Base-by-base conservation (phyloP, 768 basidiomycete species). In the Russula vinacea region DNA sequence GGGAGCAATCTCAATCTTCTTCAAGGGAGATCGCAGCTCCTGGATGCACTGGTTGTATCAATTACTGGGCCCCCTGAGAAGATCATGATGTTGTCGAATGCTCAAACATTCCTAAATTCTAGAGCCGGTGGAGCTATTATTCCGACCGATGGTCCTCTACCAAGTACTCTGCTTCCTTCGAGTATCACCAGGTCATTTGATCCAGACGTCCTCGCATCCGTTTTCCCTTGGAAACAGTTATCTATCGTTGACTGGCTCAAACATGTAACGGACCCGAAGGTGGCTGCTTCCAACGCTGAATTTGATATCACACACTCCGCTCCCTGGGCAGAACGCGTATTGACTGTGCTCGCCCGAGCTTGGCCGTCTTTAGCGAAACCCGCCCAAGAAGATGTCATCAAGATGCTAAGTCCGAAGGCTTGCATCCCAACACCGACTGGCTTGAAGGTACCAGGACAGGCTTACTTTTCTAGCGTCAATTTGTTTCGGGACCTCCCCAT, bases 401-500 rank as follows among this genome's bases (percentile, higher is more conserved):
- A 72, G n/a, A 72, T 82, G 3, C 72, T 88, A 33, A 70, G 75
- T 49, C 71, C 74, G 11, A 76, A 80, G 40, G 58, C 78, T 2
- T 84, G 84, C 66, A 76, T 89, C 3, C 87, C 77, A 62, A 81
- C 79, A 10, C 74, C 83, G 24, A 76, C 75, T 17, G 96, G 96
- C 8, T 81, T 95, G 77, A 87, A 84, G 65, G 70, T 74, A 44
- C 92, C 95, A 0, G 76, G 76, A 9, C 84, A 92, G 62, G 76
- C 89, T 3, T 98, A 97, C 75, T 95, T 97, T 71, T 77, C 88
- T 13, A 92, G 84, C 65, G 92, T 88, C 49, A 85, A 91, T 70
- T 78, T 98, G 51, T 98, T 99, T 73, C 81, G 84, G n/a, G 95
- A 98, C 73, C 79, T 96, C 32, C 87, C 95, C 0, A 82, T 92